Percentiles rank a stretch among this genome's conserved stretches.
These are phyloP conservation scores for Laguncularia racemosa DNA, from an alignment of 345 rosid genomes.

Conservation along the genomic window DNA sequence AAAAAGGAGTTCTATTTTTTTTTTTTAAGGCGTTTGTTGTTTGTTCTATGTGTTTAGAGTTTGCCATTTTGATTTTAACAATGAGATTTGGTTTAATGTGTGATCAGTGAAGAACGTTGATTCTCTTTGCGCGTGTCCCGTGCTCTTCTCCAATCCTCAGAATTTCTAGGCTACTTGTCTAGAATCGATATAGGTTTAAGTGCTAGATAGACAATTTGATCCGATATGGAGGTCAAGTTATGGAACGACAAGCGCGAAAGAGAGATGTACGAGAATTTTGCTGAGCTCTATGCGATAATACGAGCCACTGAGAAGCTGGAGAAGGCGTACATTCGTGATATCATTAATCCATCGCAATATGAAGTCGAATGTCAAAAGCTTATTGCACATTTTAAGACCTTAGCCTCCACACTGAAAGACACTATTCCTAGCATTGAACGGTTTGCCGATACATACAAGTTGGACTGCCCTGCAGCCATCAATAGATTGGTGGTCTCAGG, in stretches of 20 bases:
- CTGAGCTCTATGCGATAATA: slow-evolving; percentile 90
- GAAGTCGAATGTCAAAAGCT: slow-evolving; percentile 88
- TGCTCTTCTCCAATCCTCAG: not conserved
- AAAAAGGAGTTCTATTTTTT: not conserved
- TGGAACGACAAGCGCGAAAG: slow-evolving; percentile 97
- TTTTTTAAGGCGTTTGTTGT: slow-evolving; percentile 1
- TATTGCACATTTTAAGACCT: slow-evolving; percentile 85
- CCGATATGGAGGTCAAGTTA: slow-evolving; percentile 83
- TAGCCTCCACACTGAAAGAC: slow-evolving; percentile 71
- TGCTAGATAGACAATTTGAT: too few relatives aligned
- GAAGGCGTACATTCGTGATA: slow-evolving; percentile 81
- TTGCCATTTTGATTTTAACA: not conserved
- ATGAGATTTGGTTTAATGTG: not conserved
- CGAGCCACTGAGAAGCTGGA: slow-evolving; percentile 97
- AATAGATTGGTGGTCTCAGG: slow-evolving; percentile 83
- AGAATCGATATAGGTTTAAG: too few relatives aligned
- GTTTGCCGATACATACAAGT: slow-evolving; percentile 86
- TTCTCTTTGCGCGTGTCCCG: not conserved
- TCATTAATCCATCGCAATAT: slow-evolving; percentile 63
- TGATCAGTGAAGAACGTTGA: slow-evolving; percentile 10
- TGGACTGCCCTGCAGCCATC: slow-evolving; percentile 92
- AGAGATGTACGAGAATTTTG: slow-evolving; percentile 95
- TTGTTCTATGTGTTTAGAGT: not conserved
- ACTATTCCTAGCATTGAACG: slow-evolving; percentile 73
- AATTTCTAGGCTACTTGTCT: not conserved